Base-by-base conservation (phyloP, 2,329 filamentous ascomycete genomes). In the Coniochaeta pulveracea region DNA sequence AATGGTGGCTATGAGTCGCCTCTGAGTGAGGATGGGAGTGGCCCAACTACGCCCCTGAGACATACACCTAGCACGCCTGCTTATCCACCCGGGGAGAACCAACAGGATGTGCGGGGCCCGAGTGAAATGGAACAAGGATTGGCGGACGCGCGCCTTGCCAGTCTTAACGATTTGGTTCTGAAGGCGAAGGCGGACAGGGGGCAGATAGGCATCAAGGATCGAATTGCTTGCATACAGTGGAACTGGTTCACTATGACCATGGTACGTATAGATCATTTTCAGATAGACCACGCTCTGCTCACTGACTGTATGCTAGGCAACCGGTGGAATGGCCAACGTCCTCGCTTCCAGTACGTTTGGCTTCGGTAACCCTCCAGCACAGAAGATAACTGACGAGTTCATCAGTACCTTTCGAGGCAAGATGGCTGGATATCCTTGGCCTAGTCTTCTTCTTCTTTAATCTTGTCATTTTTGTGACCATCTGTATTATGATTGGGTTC, bases 201-300 rank as follows among this genome's bases (percentile, higher is more conserved):
- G 22, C 43, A 43, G 29, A 54, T 69, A 28, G 53, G 64, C 11
- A 45, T 72, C 30, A 56, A 60, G 23, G 68, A 71, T 39, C 55
- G 69, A 22, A 64, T 72, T 37, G 60, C 58, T 25, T 72, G 64
- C 38, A 63, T 64, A 40, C 61, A 61, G 44, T 89, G 83, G 83
- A 85, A 81, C 0, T 89, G 77, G 66, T 89, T 86, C 47, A 84
- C 81, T 15, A 66, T 67, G 54, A 84, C 80, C 10, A 68, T 69
- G 61, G 58, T 60, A 24, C 7, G 31, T 40, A 17, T 16, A 12
- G 17, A 18, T 14, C 9, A n/a, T n/a, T 16, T 23, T 24, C 15
- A 16, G 10, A 14, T 36, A 33, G 9, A 28, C 2, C 19, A 12
- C 24, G 29, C 26, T 21, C 16, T 28, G 11, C 34, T 43, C 19